Evolutionary conservation across 306 rosid species (phyloP), one percentile per base, ranked within the genome.

Genomic region (Alnus rubra): DNA sequence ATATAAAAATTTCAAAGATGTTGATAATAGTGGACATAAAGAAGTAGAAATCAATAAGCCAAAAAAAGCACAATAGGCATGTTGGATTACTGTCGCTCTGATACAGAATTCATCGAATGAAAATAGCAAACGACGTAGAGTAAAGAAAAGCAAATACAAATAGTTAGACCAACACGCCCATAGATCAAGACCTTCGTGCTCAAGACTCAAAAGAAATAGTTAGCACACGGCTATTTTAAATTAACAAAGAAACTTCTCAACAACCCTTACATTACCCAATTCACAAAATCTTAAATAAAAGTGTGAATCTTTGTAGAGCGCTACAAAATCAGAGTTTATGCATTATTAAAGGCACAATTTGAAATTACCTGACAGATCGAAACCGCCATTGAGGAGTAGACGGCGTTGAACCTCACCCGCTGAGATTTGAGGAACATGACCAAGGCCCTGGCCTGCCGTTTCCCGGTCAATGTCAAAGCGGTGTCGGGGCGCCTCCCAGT

Each of bases 401-500:
- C 93, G 45, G 94, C 89, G 71, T 82, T 90, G 82, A 95, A 95
- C 60, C 90, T 83, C 58, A 93, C 81, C 63, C 98, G 93, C 75
- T 91, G 98, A 12, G 97, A 91, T 71, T 93, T 93, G 85, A 95
- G 80, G 80, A 95, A 93, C 76, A 93, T 98, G 0, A 98, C 97
- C 87, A 95, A 64, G 9, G 99, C 99, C 88, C 99, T 89, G 0
- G 97, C 98, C 53, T 95, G 99, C 9, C 97, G 85, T 82, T 85
- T 88, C 68, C 99, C 99, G 13, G 84, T 87, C 37, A 87, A 75
- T 8, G 98, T 93, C 64, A 95, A 76, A 16, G 71, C 82, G 3
- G 94, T 97, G 33, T 81, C 83, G 0, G 93, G 90, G 81, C 96
- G 90, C 60, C 94, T 82, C 0, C 99, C 99, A 1, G 88, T 82